A percentile compares a stretch with the other conserved stretches of the same genome.
Conservation (phyloP, 257 asterid genomes). For the Capsicum rhomboideum region DNA sequence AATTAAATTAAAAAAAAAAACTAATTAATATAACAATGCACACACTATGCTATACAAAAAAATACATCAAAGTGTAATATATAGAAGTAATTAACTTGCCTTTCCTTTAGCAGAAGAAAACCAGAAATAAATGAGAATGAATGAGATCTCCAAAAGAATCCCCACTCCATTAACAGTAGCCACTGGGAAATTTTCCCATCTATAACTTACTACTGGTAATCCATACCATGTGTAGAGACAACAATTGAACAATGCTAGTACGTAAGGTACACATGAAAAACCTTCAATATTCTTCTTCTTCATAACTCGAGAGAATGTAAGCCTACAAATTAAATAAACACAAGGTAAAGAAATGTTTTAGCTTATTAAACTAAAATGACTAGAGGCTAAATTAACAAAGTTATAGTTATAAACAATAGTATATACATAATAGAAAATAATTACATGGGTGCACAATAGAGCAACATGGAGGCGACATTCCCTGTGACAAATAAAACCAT, state of each 20-base stretch:
- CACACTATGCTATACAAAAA: neutral
- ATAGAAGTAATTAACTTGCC: slow-evolving; percentile 31
- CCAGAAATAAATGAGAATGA: slow-evolving; percentile 40
- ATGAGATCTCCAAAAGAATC: slow-evolving; percentile 55
- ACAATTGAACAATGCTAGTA: slow-evolving; percentile 54
- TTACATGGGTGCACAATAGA: slow-evolving; percentile 70
- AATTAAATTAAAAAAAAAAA: neutral
- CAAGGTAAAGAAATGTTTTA: neutral
- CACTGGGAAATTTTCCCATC: slow-evolving; percentile 69
- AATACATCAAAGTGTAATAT: neutral
- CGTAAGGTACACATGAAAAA: slow-evolving; percentile 64
- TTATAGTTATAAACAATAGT: neutral
- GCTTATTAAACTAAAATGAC: too few relatives aligned
- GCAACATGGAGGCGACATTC: slow-evolving; percentile 60
- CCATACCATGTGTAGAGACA: slow-evolving; percentile 80
- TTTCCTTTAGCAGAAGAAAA: slow-evolving; percentile 35
- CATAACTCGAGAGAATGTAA: slow-evolving; percentile 47
- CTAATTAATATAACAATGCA: neutral
- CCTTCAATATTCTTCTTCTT: slow-evolving; percentile 49
- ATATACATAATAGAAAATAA: neutral
- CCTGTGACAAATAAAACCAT: slow-evolving; percentile 34
- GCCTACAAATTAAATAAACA: slow-evolving; percentile 20
- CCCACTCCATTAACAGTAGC: slow-evolving; percentile 67
- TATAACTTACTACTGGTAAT: slow-evolving; percentile 59
- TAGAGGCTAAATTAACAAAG: neutral